Evolutionary conservation across 2,329 filamentous ascomycete species (phyloP), one percentile per base, ranked within the genome.

Genomic region (Ascochyta lentis): DNA sequence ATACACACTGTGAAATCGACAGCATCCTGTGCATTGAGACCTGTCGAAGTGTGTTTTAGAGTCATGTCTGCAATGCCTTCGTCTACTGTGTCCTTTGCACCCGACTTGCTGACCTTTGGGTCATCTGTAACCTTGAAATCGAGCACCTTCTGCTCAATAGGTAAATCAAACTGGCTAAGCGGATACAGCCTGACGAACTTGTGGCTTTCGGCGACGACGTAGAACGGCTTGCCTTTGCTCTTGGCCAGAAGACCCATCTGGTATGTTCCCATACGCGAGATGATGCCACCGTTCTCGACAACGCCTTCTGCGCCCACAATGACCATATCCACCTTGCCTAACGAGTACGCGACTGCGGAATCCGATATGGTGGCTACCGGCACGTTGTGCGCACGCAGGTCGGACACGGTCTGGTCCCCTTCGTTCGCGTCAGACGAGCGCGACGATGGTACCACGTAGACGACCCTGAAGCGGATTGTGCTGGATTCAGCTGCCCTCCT

Each of bases 121-220:
- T 76, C 74, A 12, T 81, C 79, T 35, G 78, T 79, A 5, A 85
- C 86, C 65, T 82, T 82, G 73, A 95, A 96, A 44, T 91, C 86
- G 56, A 95, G 81, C 13, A 96, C 84, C 31, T 86, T 83, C 76
- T 96, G 92, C 70, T 89, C 84, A 63, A 96, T 87, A 0, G 90
- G 90, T 55, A 96, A 79, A 70, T 95, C 90, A 56, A 88, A 86
- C 76, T 96, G 92, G 60, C 89, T 87, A 22, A 95, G 79, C 1
- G 94, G 91, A 68, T 93, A 95, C 51, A 95, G 83, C 67, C 92
- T 85, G 41, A 96, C 92, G 72, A 99, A 97, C 79, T 99, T 99
- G 81, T 99, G 95, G 68, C 91, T 96, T 80, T 99, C 95, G 1
- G 90, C 90, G 5, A 95, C 92, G 16, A 96, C 92, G 70, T 96